phyloP scores from a whole-genome alignment of 176 grass and related monocot species.

The Panicum miliaceum region DNA sequence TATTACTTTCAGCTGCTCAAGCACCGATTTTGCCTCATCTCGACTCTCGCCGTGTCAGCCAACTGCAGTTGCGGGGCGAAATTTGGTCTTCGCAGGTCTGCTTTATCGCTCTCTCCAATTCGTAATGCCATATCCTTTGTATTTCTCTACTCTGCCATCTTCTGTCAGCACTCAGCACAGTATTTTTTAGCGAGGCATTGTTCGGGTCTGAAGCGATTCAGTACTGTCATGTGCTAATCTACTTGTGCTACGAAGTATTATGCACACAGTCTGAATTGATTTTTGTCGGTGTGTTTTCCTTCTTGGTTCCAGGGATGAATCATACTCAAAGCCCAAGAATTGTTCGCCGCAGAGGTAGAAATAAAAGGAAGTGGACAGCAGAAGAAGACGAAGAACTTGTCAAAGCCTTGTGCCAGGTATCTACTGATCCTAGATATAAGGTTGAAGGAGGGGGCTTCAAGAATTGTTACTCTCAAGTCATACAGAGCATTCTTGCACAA shows the following conservation, averaged over 20 bases:
- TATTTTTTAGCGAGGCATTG: not conserved
- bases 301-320: conserved; percentile 34
- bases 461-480: conserved; percentile 54
- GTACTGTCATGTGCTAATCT: not conserved
- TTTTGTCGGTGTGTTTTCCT: not conserved
- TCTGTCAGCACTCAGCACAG: not conserved
- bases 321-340: not conserved
- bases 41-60: not conserved
- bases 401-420: conserved; percentile 49
- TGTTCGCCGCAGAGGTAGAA: conserved; percentile 50
- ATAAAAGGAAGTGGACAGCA: conserved; percentile 54
- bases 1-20: not conserved
- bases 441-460: conserved; percentile 56
- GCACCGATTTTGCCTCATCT: not conserved
- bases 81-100: not conserved
- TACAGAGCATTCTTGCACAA: conserved; percentile 45
- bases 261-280: not conserved
- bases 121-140: not conserved
- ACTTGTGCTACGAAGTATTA: not conserved
- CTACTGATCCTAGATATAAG: conserved; percentile 50
- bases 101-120: not conserved
- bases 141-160: not conserved
- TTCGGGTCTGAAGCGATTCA: not conserved
- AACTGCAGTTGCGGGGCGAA: not conserved
- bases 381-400: conserved; percentile 55